Evolutionary conservation across 148 eudicot species (phyloP).

Genomic region (Fagopyrum homotropicum): DNA sequence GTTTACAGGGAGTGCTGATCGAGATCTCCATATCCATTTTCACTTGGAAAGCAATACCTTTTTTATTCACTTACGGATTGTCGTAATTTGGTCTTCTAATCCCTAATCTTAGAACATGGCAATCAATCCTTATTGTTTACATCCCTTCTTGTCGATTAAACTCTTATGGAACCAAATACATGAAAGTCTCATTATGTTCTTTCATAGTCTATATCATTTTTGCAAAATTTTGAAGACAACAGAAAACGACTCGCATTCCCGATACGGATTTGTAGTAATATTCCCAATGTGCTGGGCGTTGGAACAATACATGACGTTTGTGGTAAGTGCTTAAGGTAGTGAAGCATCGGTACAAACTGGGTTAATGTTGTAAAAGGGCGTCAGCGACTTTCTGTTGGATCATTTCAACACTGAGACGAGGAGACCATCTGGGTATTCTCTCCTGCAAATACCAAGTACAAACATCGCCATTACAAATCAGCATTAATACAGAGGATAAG

Average conservation of each 20-base stretch:
- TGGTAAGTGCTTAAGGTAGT: neutral
- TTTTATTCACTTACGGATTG: neutral
- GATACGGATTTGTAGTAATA: no score
- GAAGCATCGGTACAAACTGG: neutral
- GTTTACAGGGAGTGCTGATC: constrained; percentile 2
- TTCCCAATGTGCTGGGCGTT: neutral
- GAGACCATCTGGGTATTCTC: constrained; percentile 71
- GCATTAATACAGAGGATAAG: neutral
- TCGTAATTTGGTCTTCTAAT: neutral
- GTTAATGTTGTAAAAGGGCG: constrained; percentile 18
- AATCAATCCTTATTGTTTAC: neutral
- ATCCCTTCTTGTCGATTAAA: neutral
- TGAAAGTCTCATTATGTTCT: neutral
- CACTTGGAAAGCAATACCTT: constrained; percentile 9
- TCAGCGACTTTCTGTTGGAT: constrained; percentile 65
- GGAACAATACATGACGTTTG: neutral
- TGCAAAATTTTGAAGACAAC: neutral
- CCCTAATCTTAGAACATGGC: neutral
- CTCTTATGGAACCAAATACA: neutral
- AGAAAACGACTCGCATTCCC: neutral
- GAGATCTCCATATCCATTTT: neutral
- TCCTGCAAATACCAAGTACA: constrained; percentile 35
- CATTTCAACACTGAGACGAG: constrained; percentile 65
- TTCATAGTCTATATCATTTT: neutral
- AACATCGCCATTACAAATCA: neutral